Percentiles rank a stretch among this genome's conserved stretches.
phyloP scores from a whole-genome alignment of 169 alveolate species.

The Perkinsus olseni region DNA sequence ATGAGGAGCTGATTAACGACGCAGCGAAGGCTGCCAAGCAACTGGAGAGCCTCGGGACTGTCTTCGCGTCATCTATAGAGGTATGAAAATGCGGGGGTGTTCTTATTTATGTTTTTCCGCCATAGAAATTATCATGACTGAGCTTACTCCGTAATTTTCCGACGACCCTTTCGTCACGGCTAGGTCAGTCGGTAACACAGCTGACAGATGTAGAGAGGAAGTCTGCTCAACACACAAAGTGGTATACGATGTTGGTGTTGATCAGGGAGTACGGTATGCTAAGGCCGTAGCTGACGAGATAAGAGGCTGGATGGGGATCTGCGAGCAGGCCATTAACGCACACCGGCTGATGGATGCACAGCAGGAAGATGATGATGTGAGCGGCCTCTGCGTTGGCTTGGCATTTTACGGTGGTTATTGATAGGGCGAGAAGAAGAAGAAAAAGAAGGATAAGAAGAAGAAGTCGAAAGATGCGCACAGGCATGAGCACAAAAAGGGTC shows the following conservation, averaged over 20 bases:
- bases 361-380: not conserved
- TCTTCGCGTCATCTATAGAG: not conserved
- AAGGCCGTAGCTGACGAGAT: not conserved
- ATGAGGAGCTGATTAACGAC: not conserved
- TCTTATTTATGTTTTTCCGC: no score
- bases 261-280: not conserved
- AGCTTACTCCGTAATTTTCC: no score
- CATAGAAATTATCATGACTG: no score
- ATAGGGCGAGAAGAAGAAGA: not conserved
- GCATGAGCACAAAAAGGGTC: no score
- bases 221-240: no score
- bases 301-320: not conserved
- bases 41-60: not conserved
- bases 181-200: no score
- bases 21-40: not conserved
- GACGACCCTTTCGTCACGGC: no score
- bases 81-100: not conserved
- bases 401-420: not conserved
- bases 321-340: not conserved
- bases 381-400: not conserved
- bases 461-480: no score
- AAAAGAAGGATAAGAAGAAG: not conserved
- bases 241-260: not conserved
- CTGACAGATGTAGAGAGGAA: no score
- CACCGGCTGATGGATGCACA: not conserved